These are phyloP conservation scores for Mollisia scopiformis DNA, from an alignment of 2,329 filamentous ascomycete species.

Conservation along the genomic window DNA sequence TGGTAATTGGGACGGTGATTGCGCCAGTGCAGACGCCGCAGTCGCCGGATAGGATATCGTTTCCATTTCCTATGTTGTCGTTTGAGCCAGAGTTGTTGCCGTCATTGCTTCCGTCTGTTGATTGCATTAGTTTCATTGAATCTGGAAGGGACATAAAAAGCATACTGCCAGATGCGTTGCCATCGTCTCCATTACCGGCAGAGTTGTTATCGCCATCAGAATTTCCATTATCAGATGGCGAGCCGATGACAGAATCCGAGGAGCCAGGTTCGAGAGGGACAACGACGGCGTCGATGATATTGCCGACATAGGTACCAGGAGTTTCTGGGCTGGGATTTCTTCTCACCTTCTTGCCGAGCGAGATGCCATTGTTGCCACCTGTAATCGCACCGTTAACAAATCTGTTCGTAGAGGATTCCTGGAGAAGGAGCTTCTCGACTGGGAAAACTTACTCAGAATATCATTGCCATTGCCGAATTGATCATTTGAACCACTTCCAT, in stretches of 20 bases:
- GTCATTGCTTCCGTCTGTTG: background rate
- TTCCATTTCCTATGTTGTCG: background rate
- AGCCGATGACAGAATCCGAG: background rate
- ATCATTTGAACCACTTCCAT: background rate
- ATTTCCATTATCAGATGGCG: background rate
- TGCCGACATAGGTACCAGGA: background rate
- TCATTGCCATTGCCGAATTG: background rate
- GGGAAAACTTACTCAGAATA: too few species aligned
- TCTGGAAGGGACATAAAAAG: too few species aligned
- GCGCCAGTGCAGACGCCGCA: background rate
- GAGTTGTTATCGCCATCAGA: background rate
- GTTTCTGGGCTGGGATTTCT: background rate
- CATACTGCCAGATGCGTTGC: too few species aligned
- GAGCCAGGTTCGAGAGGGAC: background rate
- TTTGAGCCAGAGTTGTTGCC: background rate
- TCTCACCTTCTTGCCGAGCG: background rate
- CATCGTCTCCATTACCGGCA: too few species aligned
- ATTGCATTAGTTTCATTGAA: too few species aligned
- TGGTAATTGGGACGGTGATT: background rate
- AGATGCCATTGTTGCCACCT: background rate
- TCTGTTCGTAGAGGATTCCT: too few species aligned
- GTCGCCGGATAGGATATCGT: background rate
- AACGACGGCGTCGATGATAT: background rate
- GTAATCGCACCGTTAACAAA: too few species aligned
- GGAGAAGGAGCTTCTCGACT: too few species aligned